Conservation (phyloP, 257 asterid species). For the Solanum pinnatisectum region DNA sequence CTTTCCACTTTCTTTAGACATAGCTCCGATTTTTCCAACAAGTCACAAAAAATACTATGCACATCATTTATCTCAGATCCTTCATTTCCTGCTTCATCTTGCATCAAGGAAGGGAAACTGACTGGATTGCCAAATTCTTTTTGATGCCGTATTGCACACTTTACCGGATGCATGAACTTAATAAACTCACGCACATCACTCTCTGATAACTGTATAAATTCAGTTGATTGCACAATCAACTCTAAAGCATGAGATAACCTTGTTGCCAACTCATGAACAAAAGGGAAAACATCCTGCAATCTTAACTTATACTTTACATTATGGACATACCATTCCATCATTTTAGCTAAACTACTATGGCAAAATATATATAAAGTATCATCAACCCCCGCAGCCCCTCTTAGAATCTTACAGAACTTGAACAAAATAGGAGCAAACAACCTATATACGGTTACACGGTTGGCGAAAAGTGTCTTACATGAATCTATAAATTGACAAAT, state of each 20-base stretch:
- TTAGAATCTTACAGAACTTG: not conserved
- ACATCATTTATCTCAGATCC: not conserved
- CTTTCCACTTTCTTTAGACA: no score
- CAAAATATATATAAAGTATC: conserved; percentile 29
- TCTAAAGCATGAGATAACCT: conserved; percentile 29
- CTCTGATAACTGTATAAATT: conserved; percentile 12
- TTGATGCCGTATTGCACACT: conserved; percentile 13
- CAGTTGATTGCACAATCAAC: conserved; percentile 2
- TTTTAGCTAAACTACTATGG: conserved; percentile 25
- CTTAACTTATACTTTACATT: conserved; percentile 9
- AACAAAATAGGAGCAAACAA: conserved; percentile 11
- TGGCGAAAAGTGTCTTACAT: conserved; percentile 21
- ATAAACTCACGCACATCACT: conserved; percentile 42
- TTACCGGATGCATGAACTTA: conserved; percentile 29
- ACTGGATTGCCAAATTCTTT: conserved; percentile 11
- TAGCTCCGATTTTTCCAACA: not conserved
- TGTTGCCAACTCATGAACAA: conserved; percentile 43
- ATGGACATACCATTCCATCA: not conserved
- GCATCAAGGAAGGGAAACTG: conserved; percentile 12
- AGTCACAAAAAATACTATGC: not conserved
- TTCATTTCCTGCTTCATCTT: not conserved
- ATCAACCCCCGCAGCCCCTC: not conserved
- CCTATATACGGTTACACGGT: not conserved
- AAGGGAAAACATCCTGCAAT: conserved; percentile 45
- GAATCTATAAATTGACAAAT: conserved; percentile 32